Evolutionary conservation across 306 rosid species (phyloP).

Genomic region (Dalbergia cultrata): DNA sequence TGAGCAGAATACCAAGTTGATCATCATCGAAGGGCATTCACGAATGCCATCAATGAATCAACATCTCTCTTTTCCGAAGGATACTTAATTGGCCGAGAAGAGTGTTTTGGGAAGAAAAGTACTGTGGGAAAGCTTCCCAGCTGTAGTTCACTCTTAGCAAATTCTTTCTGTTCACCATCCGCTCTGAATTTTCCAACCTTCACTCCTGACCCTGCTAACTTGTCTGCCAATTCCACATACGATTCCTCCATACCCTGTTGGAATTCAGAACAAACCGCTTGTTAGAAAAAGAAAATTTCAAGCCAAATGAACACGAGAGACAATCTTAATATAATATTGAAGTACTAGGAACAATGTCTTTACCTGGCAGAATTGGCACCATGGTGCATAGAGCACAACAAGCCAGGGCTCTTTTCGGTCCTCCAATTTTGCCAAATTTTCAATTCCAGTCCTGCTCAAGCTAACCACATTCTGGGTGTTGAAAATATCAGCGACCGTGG

Average conservation of each 20-base stretch:
- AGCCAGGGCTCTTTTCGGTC: constrained; percentile 86
- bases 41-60: constrained; percentile 84
- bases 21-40: constrained; percentile 75
- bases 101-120: constrained; percentile 88
- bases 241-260: constrained; percentile 91
- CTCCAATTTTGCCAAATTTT: constrained; percentile 75
- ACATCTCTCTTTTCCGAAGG: constrained; percentile 97
- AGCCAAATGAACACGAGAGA: background rate
- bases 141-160: constrained; percentile 76
- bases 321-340: background rate
- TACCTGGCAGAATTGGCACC: constrained; percentile 99
- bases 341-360: background rate
- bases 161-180: constrained; percentile 89
- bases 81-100: constrained; percentile 78
- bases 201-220: constrained; percentile 80
- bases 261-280: constrained; percentile 17
- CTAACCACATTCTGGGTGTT: constrained; percentile 67
- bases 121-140: constrained; percentile 92
- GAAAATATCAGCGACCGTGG: constrained; percentile 68
- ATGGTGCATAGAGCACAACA: constrained; percentile 96
- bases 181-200: constrained; percentile 97
- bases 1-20: constrained; percentile 39
- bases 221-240: constrained; percentile 79
- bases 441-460: constrained; percentile 81
- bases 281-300: constrained; percentile 15